Evolutionary conservation across 495 filamentous ascomycete genomes (phyloP).

Genomic region (Hypoxylon fragiforme): DNA sequence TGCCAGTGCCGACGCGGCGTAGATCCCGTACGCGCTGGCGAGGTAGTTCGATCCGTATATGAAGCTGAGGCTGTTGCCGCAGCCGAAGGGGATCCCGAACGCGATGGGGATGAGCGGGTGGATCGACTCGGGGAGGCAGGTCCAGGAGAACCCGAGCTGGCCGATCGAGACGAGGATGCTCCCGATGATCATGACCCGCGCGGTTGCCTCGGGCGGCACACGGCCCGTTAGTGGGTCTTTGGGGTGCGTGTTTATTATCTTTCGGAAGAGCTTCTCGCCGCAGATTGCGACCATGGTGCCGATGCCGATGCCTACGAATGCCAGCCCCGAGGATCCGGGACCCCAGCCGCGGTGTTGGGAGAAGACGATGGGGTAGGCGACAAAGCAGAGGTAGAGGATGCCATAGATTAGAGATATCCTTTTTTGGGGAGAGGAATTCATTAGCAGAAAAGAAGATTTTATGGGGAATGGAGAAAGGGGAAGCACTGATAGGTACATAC

Average conservation of each 20-base stretch:
- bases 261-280: slow-evolving; percentile 70
- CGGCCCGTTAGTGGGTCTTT: slow-evolving; percentile 70
- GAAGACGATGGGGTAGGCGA: slow-evolving; percentile 82
- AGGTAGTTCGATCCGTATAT: slow-evolving; percentile 82
- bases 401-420: slow-evolving; percentile 62
- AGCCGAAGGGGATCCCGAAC: slow-evolving; percentile 77
- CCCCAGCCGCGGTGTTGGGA: slow-evolving; percentile 72
- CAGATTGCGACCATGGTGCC: slow-evolving; percentile 69
- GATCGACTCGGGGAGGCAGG: slow-evolving; percentile 68
- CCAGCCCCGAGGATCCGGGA: slow-evolving; percentile 69
- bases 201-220: slow-evolving; percentile 72
- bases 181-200: slow-evolving; percentile 70
- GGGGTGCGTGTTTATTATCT: slow-evolving; percentile 69
- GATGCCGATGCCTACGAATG: slow-evolving; percentile 79
- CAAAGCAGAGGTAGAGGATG: slow-evolving; percentile 86
- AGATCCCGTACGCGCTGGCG: slow-evolving; percentile 75
- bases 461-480: background rate
- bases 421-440: background rate
- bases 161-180: slow-evolving; percentile 69
- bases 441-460: background rate
- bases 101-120: slow-evolving; percentile 76
- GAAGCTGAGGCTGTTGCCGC: slow-evolving; percentile 76
- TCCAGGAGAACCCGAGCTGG: slow-evolving; percentile 82
- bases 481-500: slow-evolving; percentile 27
- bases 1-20: slow-evolving; percentile 74